These are phyloP conservation scores for Penicillium nordicum DNA, from an alignment of 2,329 filamentous ascomycete species.

Conservation along the genomic window DNA sequence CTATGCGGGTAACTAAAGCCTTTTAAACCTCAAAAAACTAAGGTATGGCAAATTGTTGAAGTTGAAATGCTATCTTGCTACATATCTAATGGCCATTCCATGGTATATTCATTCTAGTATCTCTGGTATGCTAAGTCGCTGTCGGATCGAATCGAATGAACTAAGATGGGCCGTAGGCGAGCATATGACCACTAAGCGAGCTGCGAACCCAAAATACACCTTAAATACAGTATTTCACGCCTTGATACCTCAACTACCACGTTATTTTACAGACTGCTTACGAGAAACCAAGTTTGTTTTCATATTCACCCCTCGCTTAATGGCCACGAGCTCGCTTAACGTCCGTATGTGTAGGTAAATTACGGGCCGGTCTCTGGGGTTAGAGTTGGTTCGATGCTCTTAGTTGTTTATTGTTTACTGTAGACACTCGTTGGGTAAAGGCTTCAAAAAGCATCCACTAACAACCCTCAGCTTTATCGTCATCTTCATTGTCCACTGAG, in stretches of 20 bases:
- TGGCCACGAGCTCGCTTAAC: not conserved
- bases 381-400: not conserved
- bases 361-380: not conserved
- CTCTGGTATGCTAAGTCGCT: not conserved
- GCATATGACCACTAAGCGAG: not conserved
- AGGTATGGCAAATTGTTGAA: not conserved
- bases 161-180: not conserved
- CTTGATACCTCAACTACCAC: not conserved
- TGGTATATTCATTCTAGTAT: not conserved
- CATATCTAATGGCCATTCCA: not conserved
- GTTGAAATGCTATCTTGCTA: not conserved
- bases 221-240: not conserved
- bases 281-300: not conserved
- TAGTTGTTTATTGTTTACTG: not conserved
- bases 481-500: not conserved
- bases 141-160: not conserved
- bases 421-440: not conserved
- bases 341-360: not conserved
- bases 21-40: not conserved
- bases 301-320: not conserved
- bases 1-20: not conserved
- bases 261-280: not conserved
- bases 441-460: not conserved
- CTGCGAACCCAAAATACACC: not conserved
- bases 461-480: not conserved